Base-by-base conservation (phyloP, 1,284 basidiomycete species). In the Ustilago shanxiensis region DNA sequence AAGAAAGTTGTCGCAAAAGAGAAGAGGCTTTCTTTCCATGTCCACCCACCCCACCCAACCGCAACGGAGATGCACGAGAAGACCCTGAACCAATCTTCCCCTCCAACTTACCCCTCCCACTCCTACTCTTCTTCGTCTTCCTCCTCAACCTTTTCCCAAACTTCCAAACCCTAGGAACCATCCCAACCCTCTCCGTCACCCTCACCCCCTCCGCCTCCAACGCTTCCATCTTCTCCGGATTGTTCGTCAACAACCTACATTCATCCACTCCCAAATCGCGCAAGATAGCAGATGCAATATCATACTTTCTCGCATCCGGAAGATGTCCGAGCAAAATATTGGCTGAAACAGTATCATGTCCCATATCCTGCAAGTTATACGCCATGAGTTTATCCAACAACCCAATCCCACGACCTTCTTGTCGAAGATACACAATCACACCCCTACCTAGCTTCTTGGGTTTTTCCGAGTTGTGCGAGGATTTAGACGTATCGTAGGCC, bases 381-480 rank as follows among this genome's bases (percentile, higher is more conserved):
- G 97, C 97, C 56, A 94, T 91, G 67, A 99, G 93, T 87, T 99
- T 99, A 70, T 95, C 95, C 39, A 98, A 88, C 5, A 99, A 88
- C 0, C 97, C 97, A 77, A 99, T 99, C 2, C 97, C 97, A 20
- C 97, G 91, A n/a, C 97, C 97, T 87, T 99, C 97, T 87, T 99
- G 97, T 16, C 97, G 92, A 74, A 99, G 90, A 87, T 99, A 99
- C 66, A 99, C 90, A 66, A 99, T 92, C 3, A 93, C 95, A n/a
- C 97, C 97, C 13, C 81, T 74, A 14, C 81, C 66, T 9, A 77
- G 35, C n/a, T 62, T 69, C 5, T 37, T 45, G 2, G 31, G 26
- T 33, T 37, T 14, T 16, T 50, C 11, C n/a, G 35, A 28, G 16
- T 10, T 6, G 26, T 33, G 35, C 31, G 45, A 35, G 13, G 29